Evolutionary conservation across 1,139 yeast species (phyloP), one percentile per base, ranked within the genome.

Genomic region (Pichia sp.): DNA sequence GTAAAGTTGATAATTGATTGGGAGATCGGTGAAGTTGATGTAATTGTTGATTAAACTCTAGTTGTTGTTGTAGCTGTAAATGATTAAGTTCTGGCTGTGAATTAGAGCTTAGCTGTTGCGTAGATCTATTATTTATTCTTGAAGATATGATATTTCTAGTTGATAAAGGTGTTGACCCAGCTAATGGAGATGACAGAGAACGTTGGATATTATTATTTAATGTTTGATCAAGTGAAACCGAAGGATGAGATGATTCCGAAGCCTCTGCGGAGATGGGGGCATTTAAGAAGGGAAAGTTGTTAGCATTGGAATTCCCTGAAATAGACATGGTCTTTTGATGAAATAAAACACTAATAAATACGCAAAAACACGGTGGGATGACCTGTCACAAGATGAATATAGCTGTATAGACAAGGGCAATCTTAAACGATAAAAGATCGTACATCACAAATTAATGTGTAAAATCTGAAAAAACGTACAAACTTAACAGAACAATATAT

Each of bases 41-140:
- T n/a, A 39, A 34, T 18, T 44, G 46, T 31, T 34, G 39, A 30
- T 44, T 39, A 26, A 28, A 39, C 10, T 25, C 35, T 3, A 30
- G 39, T 39, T 43, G 46, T 26, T 43, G 42, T 9, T n/a, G 34
- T 10, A 26, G 39, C 2, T 36, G 39, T 36, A 30, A 30, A 30
- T 30, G 32, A 30, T 30, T 8, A 8, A 30, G 7, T 30, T 30
- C 32, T 30, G 32, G 8, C 9, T 33, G 34, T 33, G 34, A 30
- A 25, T 8, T 18, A 18, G 9, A 7, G n/a, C 3, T 7, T 18
- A 25, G 26, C n/a, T 34, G 1, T 33, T 27, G 26, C 18, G 10
- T 25, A 8, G 26, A 26, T 36, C 8, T 9, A 35, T 25, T 35
- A 5, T 5, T 7, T 3, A 36, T 4, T 10, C 39, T 26, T 10